Conservation (phyloP, 73 alveolate genomes). For the Symbiodinium pilosum region DNA sequence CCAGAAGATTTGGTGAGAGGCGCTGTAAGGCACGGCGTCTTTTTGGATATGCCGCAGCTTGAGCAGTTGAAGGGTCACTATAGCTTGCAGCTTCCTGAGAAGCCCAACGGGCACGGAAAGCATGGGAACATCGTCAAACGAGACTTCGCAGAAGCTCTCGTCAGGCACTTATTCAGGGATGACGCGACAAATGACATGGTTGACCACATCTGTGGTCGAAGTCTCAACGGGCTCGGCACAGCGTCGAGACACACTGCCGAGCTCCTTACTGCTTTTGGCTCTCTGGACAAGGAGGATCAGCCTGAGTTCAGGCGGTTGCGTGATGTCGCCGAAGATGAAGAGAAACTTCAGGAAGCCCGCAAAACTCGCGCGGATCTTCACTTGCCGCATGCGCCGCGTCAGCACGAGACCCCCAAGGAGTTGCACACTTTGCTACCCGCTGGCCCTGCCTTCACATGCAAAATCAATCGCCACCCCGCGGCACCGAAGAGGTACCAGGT, state of each 20-base stretch:
- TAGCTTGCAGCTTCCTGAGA: neutral
- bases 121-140: neutral
- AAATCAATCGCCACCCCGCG: constrained; percentile 3
- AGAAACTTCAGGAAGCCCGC: neutral
- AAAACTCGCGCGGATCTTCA: neutral
- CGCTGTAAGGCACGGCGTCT: neutral
- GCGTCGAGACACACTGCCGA: neutral
- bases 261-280: neutral
- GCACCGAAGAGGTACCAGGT: constrained; percentile 27
- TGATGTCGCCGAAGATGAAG: neutral
- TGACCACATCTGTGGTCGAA: neutral
- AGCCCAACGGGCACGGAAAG: neutral
- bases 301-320: neutral
- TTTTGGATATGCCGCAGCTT: neutral
- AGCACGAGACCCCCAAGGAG: neutral
- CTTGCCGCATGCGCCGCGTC: neutral
- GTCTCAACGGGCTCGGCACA: neutral
- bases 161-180: neutral
- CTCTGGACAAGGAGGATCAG: neutral
- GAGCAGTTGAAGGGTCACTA: neutral
- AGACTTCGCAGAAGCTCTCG: constrained; percentile 2
- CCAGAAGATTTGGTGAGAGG: neutral
- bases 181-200: neutral
- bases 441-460: neutral
- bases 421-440: neutral